phyloP scores from a whole-genome alignment of 257 asterid genomes.

The Eucommia ulmoides region DNA sequence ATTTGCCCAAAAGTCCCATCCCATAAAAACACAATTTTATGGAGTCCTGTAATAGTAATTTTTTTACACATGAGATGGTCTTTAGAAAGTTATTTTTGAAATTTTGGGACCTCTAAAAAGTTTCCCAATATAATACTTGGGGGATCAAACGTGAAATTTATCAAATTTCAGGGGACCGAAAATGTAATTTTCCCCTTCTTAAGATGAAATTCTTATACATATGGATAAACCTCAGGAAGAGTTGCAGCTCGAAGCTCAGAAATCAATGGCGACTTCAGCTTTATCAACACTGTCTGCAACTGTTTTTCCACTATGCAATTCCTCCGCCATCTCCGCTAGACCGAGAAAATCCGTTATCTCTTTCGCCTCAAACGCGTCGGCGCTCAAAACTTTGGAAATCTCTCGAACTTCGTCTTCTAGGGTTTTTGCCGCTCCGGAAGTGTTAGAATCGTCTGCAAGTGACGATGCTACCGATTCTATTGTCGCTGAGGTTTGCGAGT shows the following conservation, averaged over 20 bases:
- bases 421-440: constrained; percentile 56
- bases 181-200: too few relatives aligned
- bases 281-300: constrained; percentile 34
- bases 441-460: constrained; percentile 37
- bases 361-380: constrained; percentile 24
- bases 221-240: background rate
- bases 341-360: constrained; percentile 27
- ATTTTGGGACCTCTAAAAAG: too few relatives aligned
- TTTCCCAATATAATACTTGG: too few relatives aligned
- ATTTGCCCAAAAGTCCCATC: too few relatives aligned
- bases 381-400: constrained; percentile 24
- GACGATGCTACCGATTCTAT: constrained; percentile 17
- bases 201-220: too few relatives aligned
- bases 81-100: too few relatives aligned
- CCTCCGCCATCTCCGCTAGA: constrained; percentile 29
- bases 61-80: too few relatives aligned
- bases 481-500: constrained; percentile 28
- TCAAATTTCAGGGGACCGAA: too few relatives aligned
- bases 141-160: too few relatives aligned
- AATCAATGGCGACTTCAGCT: constrained; percentile 35
- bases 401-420: constrained; percentile 27
- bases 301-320: constrained; percentile 32
- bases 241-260: background rate
- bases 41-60: too few relatives aligned
- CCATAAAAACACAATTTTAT: too few relatives aligned